A percentile compares a stretch with the other conserved stretches of the same genome.
These are phyloP conservation scores for Candida dendrica DNA, from an alignment of 805 yeast species.

Conservation along the genomic window DNA sequence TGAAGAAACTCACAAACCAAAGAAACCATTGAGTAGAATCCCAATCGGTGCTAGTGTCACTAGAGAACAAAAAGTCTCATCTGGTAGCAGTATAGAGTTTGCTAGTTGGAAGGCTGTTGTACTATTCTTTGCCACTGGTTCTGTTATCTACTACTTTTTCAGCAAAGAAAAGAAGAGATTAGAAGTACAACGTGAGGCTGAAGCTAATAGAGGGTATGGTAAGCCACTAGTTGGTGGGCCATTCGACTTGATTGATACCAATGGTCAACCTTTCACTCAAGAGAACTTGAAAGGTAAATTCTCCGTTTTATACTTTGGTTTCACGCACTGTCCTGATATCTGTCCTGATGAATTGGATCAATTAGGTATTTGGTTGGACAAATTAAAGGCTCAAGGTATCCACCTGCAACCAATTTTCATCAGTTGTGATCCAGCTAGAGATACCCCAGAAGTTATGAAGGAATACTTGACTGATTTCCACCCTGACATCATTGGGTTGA, in stretches of 20 bases:
- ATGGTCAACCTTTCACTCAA: constrained; percentile 71
- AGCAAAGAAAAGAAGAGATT: constrained; percentile 69
- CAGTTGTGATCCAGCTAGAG: constrained; percentile 97
- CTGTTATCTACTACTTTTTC: constrained; percentile 65
- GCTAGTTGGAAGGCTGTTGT: constrained; percentile 81
- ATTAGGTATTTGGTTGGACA: constrained; percentile 60
- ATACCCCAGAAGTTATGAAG: constrained; percentile 76
- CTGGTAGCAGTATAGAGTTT: constrained; percentile 52
- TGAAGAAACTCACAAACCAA: constrained; percentile 6
- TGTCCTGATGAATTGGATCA: constrained; percentile 98
- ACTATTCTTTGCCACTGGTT: constrained; percentile 62
- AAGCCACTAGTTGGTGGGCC: constrained; percentile 92
- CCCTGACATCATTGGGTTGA: constrained; percentile 80
- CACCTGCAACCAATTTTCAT: constrained; percentile 81
- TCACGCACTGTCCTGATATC: constrained; percentile 96
- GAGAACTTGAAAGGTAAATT: constrained; percentile 72
- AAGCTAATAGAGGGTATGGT: constrained; percentile 81
- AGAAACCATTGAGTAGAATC: constrained; percentile 71
- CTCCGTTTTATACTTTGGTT: constrained; percentile 88
- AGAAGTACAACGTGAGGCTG: constrained; percentile 70
- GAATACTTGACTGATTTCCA: constrained; percentile 86
- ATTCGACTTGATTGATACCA: constrained; percentile 62
- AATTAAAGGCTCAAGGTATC: constrained; percentile 50
- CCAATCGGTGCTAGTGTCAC: constrained; percentile 59
- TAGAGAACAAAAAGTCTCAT: constrained; percentile 24